Percentiles rank a stretch among this genome's conserved stretches.
Evolutionary conservation across 2,329 filamentous ascomycete species (phyloP).

Genomic region (Colletotrichum higginsianum): DNA sequence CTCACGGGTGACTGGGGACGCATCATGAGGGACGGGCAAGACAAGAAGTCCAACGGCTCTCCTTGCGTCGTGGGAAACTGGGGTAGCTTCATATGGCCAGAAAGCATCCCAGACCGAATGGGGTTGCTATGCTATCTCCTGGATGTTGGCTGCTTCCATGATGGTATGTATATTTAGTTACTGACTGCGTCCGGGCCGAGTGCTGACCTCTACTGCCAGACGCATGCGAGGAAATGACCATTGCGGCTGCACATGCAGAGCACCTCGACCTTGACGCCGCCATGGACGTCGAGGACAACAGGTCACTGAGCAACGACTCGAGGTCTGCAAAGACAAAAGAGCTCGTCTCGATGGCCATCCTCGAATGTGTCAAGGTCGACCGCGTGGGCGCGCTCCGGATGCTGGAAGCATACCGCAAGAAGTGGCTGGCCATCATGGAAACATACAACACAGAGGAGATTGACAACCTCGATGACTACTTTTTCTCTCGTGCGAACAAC

Average conservation of each 20-base stretch:
- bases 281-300: background rate
- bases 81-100: constrained; percentile 7
- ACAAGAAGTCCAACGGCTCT: constrained; percentile 5
- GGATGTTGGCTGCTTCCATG: constrained; percentile 5
- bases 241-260: constrained; percentile 7
- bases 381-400: background rate
- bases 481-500: background rate
- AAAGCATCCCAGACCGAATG: background rate
- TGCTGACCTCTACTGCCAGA: background rate
- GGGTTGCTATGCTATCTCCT: background rate
- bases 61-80: background rate
- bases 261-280: constrained; percentile 6
- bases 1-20: background rate
- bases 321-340: constrained; percentile 5
- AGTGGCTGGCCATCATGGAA: constrained; percentile 5
- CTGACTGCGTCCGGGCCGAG: background rate
- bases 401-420: constrained; percentile 7
- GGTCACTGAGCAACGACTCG: constrained; percentile 1
- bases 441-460: constrained; percentile 5
- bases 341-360: constrained; percentile 5
- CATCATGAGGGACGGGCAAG: constrained; percentile 7
- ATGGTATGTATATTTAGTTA: background rate
- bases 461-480: constrained; percentile 6
- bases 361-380: constrained; percentile 1
- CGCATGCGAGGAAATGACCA: constrained; percentile 4